Conservation (phyloP, 345 rosid genomes). For the Cardamine occulta region DNA sequence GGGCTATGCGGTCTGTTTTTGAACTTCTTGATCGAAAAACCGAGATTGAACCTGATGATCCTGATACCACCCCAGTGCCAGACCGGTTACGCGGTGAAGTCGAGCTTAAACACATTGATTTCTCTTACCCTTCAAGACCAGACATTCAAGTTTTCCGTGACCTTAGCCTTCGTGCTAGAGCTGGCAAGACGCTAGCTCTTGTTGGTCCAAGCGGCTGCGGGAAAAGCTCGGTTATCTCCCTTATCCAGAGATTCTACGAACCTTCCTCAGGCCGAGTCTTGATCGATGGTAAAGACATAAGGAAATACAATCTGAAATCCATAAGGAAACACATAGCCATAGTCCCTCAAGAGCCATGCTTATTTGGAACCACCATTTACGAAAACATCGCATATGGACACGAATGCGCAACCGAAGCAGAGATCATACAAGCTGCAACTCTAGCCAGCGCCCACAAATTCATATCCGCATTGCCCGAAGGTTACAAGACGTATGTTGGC, state of each 20-base stretch:
- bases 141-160: constrained; percentile 85
- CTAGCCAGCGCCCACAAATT: constrained; percentile 90
- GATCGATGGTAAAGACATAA: constrained; percentile 92
- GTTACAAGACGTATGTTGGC: constrained; percentile 84
- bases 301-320: constrained; percentile 92
- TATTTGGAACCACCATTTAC: constrained; percentile 75
- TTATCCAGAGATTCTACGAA: constrained; percentile 81
- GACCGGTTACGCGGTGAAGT: constrained; percentile 92
- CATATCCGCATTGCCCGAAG: constrained; percentile 77
- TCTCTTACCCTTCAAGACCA: constrained; percentile 91
- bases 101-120: constrained; percentile 91
- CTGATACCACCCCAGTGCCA: constrained; percentile 75
- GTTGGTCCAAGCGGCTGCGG: constrained; percentile 99
- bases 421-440: constrained; percentile 92
- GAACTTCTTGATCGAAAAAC: constrained; percentile 96
- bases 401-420: constrained; percentile 83
- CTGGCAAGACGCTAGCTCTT: constrained; percentile 93
- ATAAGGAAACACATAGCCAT: constrained; percentile 85
- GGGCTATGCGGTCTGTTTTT: constrained; percentile 92
- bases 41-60: constrained; percentile 94
- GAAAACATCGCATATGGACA: constrained; percentile 96
- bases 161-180: constrained; percentile 80
- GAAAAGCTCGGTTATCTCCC: constrained; percentile 89
- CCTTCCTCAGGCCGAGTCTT: constrained; percentile 86
- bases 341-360: constrained; percentile 96